Percentiles rank a stretch among this genome's conserved stretches.
Evolutionary conservation across 257 asterid genomes (phyloP).

Genomic region (Solanum dulcamara): DNA sequence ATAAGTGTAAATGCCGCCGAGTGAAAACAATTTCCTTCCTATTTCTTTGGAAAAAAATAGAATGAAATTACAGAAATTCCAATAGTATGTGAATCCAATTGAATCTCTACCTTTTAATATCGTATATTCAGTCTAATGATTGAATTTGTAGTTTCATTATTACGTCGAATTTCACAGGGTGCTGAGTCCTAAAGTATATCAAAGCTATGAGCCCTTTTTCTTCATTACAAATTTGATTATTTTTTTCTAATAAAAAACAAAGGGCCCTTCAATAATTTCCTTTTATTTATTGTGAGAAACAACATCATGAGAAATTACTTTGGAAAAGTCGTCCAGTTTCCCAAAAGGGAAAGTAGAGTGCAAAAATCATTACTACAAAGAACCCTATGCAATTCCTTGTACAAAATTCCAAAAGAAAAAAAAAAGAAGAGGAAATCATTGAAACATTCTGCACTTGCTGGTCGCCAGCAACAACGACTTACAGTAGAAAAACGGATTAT

Average conservation of each 20-base stretch:
- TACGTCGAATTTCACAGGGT: not conserved
- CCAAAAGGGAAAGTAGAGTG: not conserved
- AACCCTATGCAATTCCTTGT: not conserved
- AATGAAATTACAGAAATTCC: not conserved
- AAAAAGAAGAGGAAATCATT: not conserved
- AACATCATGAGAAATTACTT: not conserved
- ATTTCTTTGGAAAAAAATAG: not conserved
- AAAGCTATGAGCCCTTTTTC: not conserved
- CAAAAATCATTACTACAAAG: not conserved
- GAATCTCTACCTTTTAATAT: not conserved
- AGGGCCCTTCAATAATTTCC: not conserved
- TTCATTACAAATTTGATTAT: not conserved
- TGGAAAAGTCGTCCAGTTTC: not conserved
- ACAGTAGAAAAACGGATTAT: not conserved
- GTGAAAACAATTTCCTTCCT: too few species aligned
- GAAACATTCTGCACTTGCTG: not conserved
- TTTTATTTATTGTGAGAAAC: not conserved
- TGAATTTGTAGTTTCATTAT: too few species aligned
- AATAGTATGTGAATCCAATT: not conserved
- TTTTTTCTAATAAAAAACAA: not conserved
- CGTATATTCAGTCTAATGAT: not conserved
- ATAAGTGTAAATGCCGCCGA: too few species aligned
- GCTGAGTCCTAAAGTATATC: not conserved
- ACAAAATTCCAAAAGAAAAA: not conserved
- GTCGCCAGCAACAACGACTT: not conserved